A percentile compares a stretch with the other conserved stretches of the same genome.
These are phyloP conservation scores for Draba incana DNA, from an alignment of 345 rosid genomes.

Conservation along the genomic window DNA sequence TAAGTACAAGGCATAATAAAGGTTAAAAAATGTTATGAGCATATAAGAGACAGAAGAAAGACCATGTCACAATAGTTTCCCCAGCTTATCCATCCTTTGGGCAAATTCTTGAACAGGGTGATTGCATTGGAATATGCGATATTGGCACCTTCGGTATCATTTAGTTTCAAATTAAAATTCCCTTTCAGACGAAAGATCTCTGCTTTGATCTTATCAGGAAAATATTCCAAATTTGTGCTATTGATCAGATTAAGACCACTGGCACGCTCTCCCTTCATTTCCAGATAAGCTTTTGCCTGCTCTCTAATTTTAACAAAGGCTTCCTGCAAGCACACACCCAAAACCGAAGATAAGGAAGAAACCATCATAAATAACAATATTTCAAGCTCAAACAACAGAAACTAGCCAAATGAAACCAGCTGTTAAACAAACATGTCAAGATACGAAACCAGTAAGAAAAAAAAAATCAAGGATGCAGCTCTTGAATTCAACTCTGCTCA, in stretches of 20 bases:
- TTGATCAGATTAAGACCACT: slow-evolving; percentile 87
- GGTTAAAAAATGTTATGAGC: background rate
- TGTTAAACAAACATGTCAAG: slow-evolving; percentile 6
- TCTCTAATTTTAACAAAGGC: slow-evolving; percentile 97
- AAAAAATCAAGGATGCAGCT: slow-evolving; percentile 2
- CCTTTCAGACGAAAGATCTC: slow-evolving; percentile 88
- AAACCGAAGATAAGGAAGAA: slow-evolving; percentile 32
- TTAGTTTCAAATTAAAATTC: slow-evolving; percentile 79
- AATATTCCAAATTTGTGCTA: slow-evolving; percentile 92
- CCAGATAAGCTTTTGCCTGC: slow-evolving; percentile 95
- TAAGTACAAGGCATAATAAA: slow-evolving; percentile 14
- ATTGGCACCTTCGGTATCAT: slow-evolving; percentile 84
- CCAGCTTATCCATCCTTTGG: slow-evolving; percentile 99
- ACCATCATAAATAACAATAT: slow-evolving; percentile 1
- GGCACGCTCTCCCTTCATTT: slow-evolving; percentile 89
- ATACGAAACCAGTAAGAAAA: background rate
- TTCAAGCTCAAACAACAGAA: slow-evolving; percentile 26
- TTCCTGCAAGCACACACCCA: slow-evolving; percentile 62
- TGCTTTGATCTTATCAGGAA: slow-evolving; percentile 84
- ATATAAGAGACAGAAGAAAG: slow-evolving; percentile 36
- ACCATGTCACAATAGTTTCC: slow-evolving; percentile 98
- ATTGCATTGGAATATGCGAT: slow-evolving; percentile 84
- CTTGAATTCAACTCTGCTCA: background rate
- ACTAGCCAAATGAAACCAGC: slow-evolving; percentile 3
- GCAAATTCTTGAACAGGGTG: slow-evolving; percentile 81